Evolutionary conservation across 345 rosid genomes (phyloP).

Genomic region (Populus euphratica): DNA sequence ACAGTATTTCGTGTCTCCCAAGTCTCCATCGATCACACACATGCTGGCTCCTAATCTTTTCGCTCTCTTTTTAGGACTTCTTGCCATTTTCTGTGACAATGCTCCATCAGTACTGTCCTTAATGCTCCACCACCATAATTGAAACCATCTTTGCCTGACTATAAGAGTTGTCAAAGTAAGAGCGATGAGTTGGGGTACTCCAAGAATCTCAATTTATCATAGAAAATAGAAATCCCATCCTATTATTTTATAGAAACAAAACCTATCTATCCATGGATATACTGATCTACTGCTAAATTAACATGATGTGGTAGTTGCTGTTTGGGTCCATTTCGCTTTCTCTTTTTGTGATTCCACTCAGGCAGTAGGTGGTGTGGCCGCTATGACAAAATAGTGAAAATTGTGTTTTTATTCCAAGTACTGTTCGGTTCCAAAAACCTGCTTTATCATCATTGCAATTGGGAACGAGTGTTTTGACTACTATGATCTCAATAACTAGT

Average conservation of each 20-base stretch:
- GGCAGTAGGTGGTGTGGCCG: constrained; percentile 6
- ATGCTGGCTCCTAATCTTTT: not conserved
- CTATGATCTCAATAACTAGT: not conserved
- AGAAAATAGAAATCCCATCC: no score
- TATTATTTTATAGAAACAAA: no score
- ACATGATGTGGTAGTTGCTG: not conserved
- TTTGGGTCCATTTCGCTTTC: constrained; percentile 2
- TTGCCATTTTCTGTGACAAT: constrained; percentile 14
- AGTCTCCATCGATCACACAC: constrained; percentile 10
- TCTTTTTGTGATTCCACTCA: not conserved
- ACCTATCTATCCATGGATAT: not conserved
- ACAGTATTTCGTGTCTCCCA: constrained; percentile 20
- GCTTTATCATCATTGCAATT: constrained; percentile 20
- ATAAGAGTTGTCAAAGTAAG: not conserved
- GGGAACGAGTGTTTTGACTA: not conserved
- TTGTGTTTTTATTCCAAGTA: not conserved
- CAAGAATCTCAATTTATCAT: no score
- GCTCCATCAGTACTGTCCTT: constrained; percentile 17
- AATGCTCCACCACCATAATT: constrained; percentile 2
- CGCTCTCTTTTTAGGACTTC: not conserved
- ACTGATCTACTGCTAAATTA: not conserved
- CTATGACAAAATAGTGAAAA: constrained; percentile 1
- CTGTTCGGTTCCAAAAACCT: constrained; percentile 21
- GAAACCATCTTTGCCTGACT: not conserved
- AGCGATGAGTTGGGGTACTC: no score